Percentiles rank a stretch among this genome's conserved stretches.
Evolutionary conservation across 768 basidiomycete genomes (phyloP).

Genomic region (Lactarius deliciosus): DNA sequence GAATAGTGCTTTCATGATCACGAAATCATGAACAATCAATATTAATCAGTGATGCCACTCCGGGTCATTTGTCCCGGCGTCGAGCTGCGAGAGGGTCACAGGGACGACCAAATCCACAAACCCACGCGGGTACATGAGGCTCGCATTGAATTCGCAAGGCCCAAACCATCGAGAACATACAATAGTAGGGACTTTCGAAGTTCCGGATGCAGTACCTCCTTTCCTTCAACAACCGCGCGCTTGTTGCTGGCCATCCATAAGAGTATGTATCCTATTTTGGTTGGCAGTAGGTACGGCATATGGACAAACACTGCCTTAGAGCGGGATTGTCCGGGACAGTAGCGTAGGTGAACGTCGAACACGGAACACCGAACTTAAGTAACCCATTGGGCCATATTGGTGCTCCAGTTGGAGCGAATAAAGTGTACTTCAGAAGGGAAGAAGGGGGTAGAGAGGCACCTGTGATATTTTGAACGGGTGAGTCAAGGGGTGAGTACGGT

Average conservation of each 20-base stretch:
- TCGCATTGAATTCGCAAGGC: neutral
- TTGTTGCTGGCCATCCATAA: neutral
- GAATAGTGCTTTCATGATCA: neutral
- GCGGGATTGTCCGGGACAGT: neutral
- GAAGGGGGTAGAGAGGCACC: neutral
- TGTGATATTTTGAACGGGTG: neutral
- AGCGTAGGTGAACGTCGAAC: neutral
- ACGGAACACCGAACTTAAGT: neutral
- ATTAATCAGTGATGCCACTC: neutral
- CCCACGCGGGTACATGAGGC: neutral
- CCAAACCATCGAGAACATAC: neutral
- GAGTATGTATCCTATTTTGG: neutral
- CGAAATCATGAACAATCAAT: neutral
- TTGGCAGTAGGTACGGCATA: neutral
- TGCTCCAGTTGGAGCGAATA: neutral
- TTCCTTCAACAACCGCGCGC: neutral
- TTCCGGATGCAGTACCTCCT: neutral
- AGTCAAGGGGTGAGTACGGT: no score
- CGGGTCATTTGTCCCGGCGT: neutral
- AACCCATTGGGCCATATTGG: neutral
- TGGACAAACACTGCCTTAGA: neutral
- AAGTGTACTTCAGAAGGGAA: neutral
- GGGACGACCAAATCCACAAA: neutral
- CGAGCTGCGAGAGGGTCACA: neutral
- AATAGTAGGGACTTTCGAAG: neutral